Conservation (phyloP, 2,329 filamentous ascomycete genomes). For the Phyllosticta paracitricarpa region DNA sequence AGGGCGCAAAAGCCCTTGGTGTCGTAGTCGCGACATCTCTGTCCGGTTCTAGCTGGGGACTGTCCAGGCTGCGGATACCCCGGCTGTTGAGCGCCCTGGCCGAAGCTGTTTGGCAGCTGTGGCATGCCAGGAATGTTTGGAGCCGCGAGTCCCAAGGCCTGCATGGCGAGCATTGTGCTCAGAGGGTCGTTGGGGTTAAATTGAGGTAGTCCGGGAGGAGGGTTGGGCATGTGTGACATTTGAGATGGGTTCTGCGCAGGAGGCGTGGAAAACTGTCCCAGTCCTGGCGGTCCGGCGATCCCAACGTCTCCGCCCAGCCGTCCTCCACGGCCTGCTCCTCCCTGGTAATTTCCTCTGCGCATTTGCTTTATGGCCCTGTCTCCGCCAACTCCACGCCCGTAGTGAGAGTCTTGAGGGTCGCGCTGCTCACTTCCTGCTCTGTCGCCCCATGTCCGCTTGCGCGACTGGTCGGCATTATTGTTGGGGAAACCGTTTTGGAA, state of each 20-base stretch:
- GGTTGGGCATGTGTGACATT: conserved; percentile 29
- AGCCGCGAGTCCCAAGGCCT: conserved; percentile 38
- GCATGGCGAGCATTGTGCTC: conserved; percentile 52
- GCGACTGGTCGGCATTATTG: conserved; percentile 23
- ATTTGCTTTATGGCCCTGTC: conserved; percentile 48
- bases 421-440: conserved; percentile 35
- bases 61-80: conserved; percentile 14
- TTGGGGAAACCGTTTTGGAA: conserved; percentile 12
- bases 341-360: conserved; percentile 37
- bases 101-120: conserved; percentile 11
- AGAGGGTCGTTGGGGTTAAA: conserved; percentile 53
- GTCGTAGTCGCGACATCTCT: conserved; percentile 61
- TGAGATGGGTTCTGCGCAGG: conserved; percentile 7
- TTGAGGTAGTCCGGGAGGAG: conserved; percentile 36
- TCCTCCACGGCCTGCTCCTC: conserved; percentile 10
- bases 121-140: conserved; percentile 36
- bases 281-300: conserved; percentile 8
- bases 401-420: conserved; percentile 32
- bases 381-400: conserved; percentile 23
- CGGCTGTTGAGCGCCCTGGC: not conserved
- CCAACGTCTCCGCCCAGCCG: conserved; percentile 8
- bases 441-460: conserved; percentile 50
- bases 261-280: conserved; percentile 26
- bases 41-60: conserved; percentile 22
- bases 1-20: conserved; percentile 61